Percentiles rank a stretch among this genome's conserved stretches.
Evolutionary conservation across 2,329 filamentous ascomycete genomes (phyloP).

Genomic region (Kalmusia sp.): DNA sequence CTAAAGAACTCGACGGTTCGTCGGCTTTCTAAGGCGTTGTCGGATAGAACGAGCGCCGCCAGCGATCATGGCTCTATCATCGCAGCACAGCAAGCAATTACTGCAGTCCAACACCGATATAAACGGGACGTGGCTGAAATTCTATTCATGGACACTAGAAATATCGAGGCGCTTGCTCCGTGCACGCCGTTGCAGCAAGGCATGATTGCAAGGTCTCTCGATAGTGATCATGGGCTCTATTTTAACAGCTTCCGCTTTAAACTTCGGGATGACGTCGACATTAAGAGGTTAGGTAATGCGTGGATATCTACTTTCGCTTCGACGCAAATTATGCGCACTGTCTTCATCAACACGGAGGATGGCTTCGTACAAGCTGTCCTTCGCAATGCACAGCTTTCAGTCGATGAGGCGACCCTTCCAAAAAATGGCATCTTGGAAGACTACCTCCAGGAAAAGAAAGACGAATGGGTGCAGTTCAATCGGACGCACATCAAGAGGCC

Average conservation of each 20-base stretch:
- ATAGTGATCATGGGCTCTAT: constrained; percentile 67
- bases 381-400: constrained; percentile 43
- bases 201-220: constrained; percentile 76
- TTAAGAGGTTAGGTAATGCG: constrained; percentile 59
- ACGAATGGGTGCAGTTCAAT: constrained; percentile 64
- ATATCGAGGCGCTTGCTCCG: constrained; percentile 77
- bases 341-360: constrained; percentile 75
- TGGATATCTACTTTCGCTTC: constrained; percentile 63
- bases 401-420: constrained; percentile 22
- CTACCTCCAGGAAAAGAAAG: constrained; percentile 47
- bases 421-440: constrained; percentile 40
- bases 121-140: constrained; percentile 58
- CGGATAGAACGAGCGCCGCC: constrained; percentile 4
- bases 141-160: constrained; percentile 58
- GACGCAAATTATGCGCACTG: constrained; percentile 73
- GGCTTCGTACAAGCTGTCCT: constrained; percentile 78
- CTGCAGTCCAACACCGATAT: constrained; percentile 70
- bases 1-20: constrained; percentile 63
- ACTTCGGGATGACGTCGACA: constrained; percentile 56
- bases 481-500: constrained; percentile 57
- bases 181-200: constrained; percentile 88
- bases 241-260: constrained; percentile 77
- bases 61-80: constrained; percentile 42
- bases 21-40: constrained; percentile 47
- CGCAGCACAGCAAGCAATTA: constrained; percentile 66